Evolutionary conservation across 495 filamentous ascomycete species (phyloP).

Genomic region (Podospora appendiculata): DNA sequence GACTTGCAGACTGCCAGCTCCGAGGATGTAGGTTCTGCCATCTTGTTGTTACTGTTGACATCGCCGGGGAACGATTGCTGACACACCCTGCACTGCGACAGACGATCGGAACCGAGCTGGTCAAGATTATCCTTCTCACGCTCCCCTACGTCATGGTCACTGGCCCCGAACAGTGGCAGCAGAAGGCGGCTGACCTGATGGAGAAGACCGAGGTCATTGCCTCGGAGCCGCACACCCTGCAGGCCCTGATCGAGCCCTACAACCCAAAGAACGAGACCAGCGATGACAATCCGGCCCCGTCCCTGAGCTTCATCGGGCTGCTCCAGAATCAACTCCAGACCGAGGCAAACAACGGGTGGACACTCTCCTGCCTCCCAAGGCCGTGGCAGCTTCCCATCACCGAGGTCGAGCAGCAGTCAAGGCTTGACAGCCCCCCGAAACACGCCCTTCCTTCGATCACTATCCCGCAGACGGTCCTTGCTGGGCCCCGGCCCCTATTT

Average conservation of each 20-base stretch:
- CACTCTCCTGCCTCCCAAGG: conserved; percentile 71
- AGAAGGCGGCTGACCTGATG: conserved; percentile 67
- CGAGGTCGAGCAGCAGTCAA: conserved; percentile 43
- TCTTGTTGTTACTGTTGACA: not conserved
- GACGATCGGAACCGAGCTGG: conserved; percentile 80
- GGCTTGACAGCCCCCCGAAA: conserved; percentile 54
- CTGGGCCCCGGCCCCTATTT: conserved; percentile 70
- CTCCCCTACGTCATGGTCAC: conserved; percentile 85
- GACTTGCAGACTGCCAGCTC: conserved; percentile 85
- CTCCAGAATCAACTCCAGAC: conserved; percentile 77
- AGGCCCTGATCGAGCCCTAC: conserved; percentile 78
- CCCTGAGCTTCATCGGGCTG: conserved; percentile 64
- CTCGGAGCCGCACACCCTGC: conserved; percentile 70
- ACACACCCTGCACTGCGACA: conserved; percentile 12
- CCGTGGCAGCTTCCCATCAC: conserved; percentile 60
- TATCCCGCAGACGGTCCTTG: conserved; percentile 65
- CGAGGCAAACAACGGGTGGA: conserved; percentile 65
- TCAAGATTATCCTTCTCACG: conserved; percentile 89
- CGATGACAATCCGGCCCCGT: conserved; percentile 27
- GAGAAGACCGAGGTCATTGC: conserved; percentile 91
- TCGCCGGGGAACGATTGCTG: conserved; percentile 1
- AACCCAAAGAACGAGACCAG: conserved; percentile 45
- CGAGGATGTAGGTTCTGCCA: conserved; percentile 62
- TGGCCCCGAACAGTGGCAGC: conserved; percentile 52
- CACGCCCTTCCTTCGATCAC: conserved; percentile 66